Percentiles rank a stretch among this genome's conserved stretches.
phyloP scores from a whole-genome alignment of 2,329 filamentous ascomycete genomes.

The Fusarium torreyae region DNA sequence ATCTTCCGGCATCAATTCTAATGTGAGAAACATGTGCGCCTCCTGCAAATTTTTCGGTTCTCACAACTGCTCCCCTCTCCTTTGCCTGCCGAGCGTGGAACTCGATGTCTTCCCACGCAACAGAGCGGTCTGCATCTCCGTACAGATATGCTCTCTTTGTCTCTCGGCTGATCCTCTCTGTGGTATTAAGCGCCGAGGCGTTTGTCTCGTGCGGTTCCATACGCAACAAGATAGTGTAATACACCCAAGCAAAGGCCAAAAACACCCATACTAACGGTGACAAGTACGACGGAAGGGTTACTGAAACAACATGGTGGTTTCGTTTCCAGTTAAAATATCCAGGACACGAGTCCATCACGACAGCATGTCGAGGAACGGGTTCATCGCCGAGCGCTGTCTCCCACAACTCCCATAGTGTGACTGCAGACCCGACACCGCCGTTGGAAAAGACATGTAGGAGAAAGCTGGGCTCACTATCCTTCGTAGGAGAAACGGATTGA shows the following conservation, averaged over 20 bases:
- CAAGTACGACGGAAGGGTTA: slow-evolving; percentile 53
- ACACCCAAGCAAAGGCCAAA: slow-evolving; percentile 53
- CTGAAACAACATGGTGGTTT: slow-evolving; percentile 58
- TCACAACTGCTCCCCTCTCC: slow-evolving; percentile 58
- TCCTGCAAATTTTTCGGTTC: slow-evolving; percentile 62
- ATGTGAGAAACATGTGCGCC: slow-evolving; percentile 68
- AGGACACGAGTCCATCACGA: slow-evolving; percentile 65
- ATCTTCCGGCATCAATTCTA: slow-evolving; percentile 61
- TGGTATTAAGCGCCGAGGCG: slow-evolving; percentile 57
- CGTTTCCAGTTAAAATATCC: slow-evolving; percentile 60
- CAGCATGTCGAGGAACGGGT: slow-evolving; percentile 59
- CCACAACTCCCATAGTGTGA: slow-evolving; percentile 51
- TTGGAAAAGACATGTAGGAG: slow-evolving; percentile 69
- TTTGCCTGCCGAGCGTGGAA: slow-evolving; percentile 61
- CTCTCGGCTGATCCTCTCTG: slow-evolving; percentile 55
- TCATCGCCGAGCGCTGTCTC: slow-evolving; percentile 32
- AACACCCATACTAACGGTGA: slow-evolving; percentile 56
- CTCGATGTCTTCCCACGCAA: slow-evolving; percentile 64
- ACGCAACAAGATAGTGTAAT: slow-evolving; percentile 52
- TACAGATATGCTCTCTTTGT: slow-evolving; percentile 67
- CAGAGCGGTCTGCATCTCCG: slow-evolving; percentile 63
- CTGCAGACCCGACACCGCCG: slow-evolving; percentile 63
- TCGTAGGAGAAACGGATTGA: slow-evolving; percentile 47
- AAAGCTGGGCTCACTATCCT: slow-evolving; percentile 51
- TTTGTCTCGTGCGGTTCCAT: slow-evolving; percentile 53